phyloP scores from a whole-genome alignment of 2,329 filamentous ascomycete species.

The Verticillium longisporum region DNA sequence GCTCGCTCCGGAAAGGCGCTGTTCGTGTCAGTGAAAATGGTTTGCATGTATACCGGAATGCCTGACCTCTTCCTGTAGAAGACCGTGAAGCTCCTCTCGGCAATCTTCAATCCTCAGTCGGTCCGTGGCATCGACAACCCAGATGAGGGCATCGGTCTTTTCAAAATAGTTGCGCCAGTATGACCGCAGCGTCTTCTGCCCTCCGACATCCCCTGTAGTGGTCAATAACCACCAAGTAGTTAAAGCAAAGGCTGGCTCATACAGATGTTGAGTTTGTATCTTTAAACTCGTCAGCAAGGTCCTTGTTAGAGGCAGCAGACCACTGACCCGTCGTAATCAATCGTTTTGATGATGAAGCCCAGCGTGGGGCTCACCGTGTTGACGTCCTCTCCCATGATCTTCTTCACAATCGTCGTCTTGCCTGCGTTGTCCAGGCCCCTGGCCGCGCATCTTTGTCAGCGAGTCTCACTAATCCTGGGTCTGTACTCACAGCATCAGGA shows the following conservation, averaged over 20 bases:
- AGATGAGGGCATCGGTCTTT: slow-evolving; percentile 96
- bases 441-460: slow-evolving; percentile 13
- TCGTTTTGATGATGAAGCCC: slow-evolving; percentile 98
- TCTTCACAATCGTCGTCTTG: slow-evolving; percentile 98
- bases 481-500: slow-evolving; percentile 78
- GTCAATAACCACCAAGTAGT: slow-evolving; percentile 10
- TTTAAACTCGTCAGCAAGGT: slow-evolving; percentile 25
- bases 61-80: slow-evolving; percentile 85
- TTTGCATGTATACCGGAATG: background rate
- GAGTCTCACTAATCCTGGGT: background rate
- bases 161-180: slow-evolving; percentile 99
- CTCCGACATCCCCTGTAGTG: slow-evolving; percentile 82
- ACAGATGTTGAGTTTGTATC: slow-evolving; percentile 98
- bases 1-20: slow-evolving; percentile 89
- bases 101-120: slow-evolving; percentile 83
- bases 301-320: too few species aligned
- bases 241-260: slow-evolving; percentile 22
- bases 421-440: slow-evolving; percentile 96
- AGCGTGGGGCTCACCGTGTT: slow-evolving; percentile 95
- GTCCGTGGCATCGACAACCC: slow-evolving; percentile 98
- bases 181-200: slow-evolving; percentile 92
- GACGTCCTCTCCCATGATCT: slow-evolving; percentile 92
- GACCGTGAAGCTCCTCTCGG: slow-evolving; percentile 73
- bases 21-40: slow-evolving; percentile 16
- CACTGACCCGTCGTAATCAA: slow-evolving; percentile 88